Evolutionary conservation across 108 stramenopile species (phyloP), one percentile per base, ranked within the genome.

Genomic region (Nannochloropsis oceanica): DNA sequence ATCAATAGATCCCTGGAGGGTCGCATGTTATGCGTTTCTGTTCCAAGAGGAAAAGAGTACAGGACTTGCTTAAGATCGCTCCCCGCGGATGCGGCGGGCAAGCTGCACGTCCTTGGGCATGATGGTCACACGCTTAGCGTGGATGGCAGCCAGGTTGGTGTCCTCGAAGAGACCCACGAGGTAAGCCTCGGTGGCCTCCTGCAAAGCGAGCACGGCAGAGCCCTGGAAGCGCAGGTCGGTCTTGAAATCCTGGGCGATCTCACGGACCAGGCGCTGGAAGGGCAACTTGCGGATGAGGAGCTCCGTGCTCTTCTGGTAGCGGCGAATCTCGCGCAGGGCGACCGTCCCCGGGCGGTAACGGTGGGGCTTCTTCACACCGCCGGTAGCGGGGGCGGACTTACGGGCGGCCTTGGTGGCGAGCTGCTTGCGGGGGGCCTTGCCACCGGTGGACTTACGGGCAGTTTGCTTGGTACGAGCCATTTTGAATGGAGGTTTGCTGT

Each of bases 401-500:
- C 91, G 90, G 81, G 92, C 91, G 79, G 97, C 97, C 95, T 97
- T 94, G 88, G 94, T 94, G 86, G 94, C 93, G 84, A 94, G 94
- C 46, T 84, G 43, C 44, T 46, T 87, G 80, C 87, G 79, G 81
- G 87, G 97, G 86, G 97, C 97, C 93, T 97, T 97, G 89, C 97
- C 97, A 92, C 97, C 97, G 84, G 97, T 97, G 85, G 94, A 95
- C 90, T 96, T 97, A 84, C 97, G 94, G 27, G 97, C 97, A 91
- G 97, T 98, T 93, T 98, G 97, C 92, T 98, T 98, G 91, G 97
- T 98, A 79, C 97, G 95, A 43, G 97, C 97, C 97, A 96, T 96
- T 18, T n/a, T 87, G 34, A 34, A 34, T 34, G 34, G 34, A 34
- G 34, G 34, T 1, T 34, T 34, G 34, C 34, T 34, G 34, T 34